These are phyloP conservation scores for Dillenia suffruticosa DNA, from an alignment of 164 flowering plant species.

Conservation along the genomic window DNA sequence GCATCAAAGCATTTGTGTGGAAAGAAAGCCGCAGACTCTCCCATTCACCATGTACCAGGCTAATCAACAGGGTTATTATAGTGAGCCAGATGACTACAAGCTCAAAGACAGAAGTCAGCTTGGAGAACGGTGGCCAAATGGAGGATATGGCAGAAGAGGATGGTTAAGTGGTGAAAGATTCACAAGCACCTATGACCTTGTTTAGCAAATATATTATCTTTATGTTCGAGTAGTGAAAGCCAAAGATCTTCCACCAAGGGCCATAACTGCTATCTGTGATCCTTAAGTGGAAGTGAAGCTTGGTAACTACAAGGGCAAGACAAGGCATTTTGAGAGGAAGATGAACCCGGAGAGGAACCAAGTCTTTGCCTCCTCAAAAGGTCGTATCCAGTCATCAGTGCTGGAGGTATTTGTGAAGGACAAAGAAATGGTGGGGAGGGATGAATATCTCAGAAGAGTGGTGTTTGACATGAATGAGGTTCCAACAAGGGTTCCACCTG, in stretches of 20 bases:
- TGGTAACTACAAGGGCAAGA: conserved; percentile 44
- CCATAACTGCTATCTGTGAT: conserved; percentile 31
- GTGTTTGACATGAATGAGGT: conserved; percentile 36
- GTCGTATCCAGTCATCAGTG: conserved; percentile 30
- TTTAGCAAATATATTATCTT: conserved; percentile 36
- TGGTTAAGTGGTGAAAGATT: conserved; percentile 24
- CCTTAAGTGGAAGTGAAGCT: conserved; percentile 45
- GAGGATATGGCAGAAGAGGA: conserved; percentile 27
- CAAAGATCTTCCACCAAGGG: conserved; percentile 32
- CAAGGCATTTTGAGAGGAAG: conserved; percentile 37
- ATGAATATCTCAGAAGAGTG: conserved; percentile 39
- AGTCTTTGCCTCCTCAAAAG: conserved; percentile 44
- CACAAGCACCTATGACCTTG: conserved; percentile 40
- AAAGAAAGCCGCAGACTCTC: conserved; percentile 2
- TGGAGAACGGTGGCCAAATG: conserved; percentile 37
- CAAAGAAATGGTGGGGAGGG: conserved; percentile 39
- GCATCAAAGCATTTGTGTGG: conserved; percentile 8
- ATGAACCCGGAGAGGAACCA: conserved; percentile 44
- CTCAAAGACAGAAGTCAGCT: conserved; percentile 34
- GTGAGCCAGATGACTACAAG: conserved; percentile 23
- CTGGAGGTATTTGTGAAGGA: conserved; percentile 39
- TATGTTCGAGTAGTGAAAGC: conserved; percentile 46
- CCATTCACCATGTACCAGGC: conserved; percentile 27
- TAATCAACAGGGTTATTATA: conserved; percentile 11
- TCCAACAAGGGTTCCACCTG: conserved; percentile 46